Evolutionary conservation across 306 rosid genomes (phyloP), one percentile per base, ranked within the genome.

Genomic region (Calophaca sinica): DNA sequence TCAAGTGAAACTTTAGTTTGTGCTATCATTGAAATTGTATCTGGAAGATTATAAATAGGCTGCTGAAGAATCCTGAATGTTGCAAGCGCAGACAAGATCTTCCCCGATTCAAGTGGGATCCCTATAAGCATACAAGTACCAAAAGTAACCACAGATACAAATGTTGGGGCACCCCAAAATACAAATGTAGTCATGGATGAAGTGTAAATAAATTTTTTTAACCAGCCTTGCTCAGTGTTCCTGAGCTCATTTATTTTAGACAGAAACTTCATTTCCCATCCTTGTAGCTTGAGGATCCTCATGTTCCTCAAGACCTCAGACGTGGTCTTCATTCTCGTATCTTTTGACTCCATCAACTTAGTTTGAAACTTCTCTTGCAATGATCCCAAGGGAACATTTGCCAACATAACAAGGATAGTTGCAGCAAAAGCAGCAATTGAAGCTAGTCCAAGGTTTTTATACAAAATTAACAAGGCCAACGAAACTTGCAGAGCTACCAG

Each of bases 201-300:
- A 46, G 80, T 80, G 39, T 87, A 87, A 13, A 79, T 11, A 71
- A 2, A 89, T 57, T 59, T 87, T 35, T 26, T 85, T 72, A 89
- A 66, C 87, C 88, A 89, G 1, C 84, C 76, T 50, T 73, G 53
- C 66, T 89, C 91, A 0, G 52, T 42, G 13, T 72, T 62, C 76
- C 94, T 83, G 6, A 83, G 77, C 49, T 76, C 81, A 3, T 53
- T 70, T 67, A 87, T 71, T 65, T 71, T 86, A 0, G 86, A 76
- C 32, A 81, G 62, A 60, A 89, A 89, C 83, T 83, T 89, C 88
- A 83, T 87, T 63, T 87, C 91, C 94, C 94, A 89, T 68, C 86
- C 91, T 70, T 87, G 88, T n/a, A 89, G 80, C 66, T 89, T 87
- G 59, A 89, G 88, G 68, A 89, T 85, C 72, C 81, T 79, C 89